Percentiles rank a stretch among this genome's conserved stretches.
Evolutionary conservation across 2,329 filamentous ascomycete genomes (phyloP).

Genomic region (Xylariaceae sp.): DNA sequence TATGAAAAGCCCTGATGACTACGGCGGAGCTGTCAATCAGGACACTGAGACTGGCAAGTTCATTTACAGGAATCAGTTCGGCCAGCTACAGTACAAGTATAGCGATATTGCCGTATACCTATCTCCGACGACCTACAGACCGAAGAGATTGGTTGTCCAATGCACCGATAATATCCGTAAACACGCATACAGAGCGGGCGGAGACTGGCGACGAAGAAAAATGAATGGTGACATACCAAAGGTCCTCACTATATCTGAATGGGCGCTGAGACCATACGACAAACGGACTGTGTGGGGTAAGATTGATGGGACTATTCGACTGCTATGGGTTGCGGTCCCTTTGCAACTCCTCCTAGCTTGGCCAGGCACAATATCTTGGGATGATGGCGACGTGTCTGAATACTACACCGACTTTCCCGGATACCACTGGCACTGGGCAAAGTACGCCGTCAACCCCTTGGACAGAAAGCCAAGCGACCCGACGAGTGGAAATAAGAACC

Average conservation of each 20-base stretch:
- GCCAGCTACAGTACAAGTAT: constrained; percentile 18
- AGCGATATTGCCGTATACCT: constrained; percentile 25
- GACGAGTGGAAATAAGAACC: background rate
- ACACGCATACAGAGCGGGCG: constrained; percentile 5
- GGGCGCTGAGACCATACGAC: constrained; percentile 12
- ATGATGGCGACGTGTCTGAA: constrained; percentile 14
- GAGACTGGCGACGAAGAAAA: constrained; percentile 21
- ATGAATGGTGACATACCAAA: constrained; percentile 20
- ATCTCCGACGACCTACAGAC: constrained; percentile 21
- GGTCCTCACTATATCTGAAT: constrained; percentile 19
- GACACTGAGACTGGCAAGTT: constrained; percentile 14
- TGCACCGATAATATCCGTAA: constrained; percentile 14
- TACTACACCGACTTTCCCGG: constrained; percentile 22
- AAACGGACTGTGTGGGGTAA: constrained; percentile 10
- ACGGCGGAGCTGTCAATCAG: constrained; percentile 5
- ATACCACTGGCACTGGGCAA: constrained; percentile 25
- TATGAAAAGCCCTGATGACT: constrained; percentile 2
- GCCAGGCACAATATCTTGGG: constrained; percentile 13
- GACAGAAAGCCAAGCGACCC: constrained; percentile 16
- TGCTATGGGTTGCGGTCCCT: constrained; percentile 18
- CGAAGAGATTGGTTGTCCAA: constrained; percentile 23
- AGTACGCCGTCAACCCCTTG: constrained; percentile 23
- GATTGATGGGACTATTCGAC: constrained; percentile 7
- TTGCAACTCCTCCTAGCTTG: constrained; percentile 20
- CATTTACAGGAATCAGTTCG: constrained; percentile 20